Evolutionary conservation across 768 basidiomycete genomes (phyloP), one percentile per base, ranked within the genome.

Genomic region (Podaxis sp.): DNA sequence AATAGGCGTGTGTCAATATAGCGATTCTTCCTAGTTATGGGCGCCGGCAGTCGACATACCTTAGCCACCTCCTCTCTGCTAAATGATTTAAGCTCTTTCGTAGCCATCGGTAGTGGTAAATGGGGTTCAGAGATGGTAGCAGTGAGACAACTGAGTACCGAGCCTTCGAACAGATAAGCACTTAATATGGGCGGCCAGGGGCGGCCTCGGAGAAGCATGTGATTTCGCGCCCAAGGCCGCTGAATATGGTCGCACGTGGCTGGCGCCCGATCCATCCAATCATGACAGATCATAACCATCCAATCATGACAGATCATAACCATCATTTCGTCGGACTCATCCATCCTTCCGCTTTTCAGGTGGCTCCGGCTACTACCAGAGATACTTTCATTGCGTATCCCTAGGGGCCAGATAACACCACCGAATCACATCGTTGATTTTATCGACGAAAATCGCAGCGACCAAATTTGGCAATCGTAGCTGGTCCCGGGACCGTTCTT

Each of bases 51-150:
- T 55, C 12, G 47, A 47, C 66, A 33, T 43, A 81, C 80, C 77
- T 80, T 77, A 33, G 77, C 76, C 52, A 82, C 79, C 57, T 78
- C 76, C 13, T 77, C 76, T 64, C 75, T 74, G 22, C 79, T 75
- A 52, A 77, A 77, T 9, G 68, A 59, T 65, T 74, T 79, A 33
- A 75, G 33, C 64, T 77, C 72, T 63, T 75, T 76, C 54, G 77
- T 65, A 37, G 74, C 66, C 76, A 78, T 77, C 57, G 49, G 40
- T 22, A 43, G n/a, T 38, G n/a, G 59, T 51, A 25, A 43, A 29
- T 27, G 38, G 51, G 25, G 36, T 57, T 33, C 15, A 54, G 52
- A 33, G 55, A 55, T 37, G 17, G 47, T 7, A 33, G 24, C 19
- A 37, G 41, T 37, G 54, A 49, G 22, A 49, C 41, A n/a, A 7